Evolutionary conservation across 805 yeast genomes (phyloP), one percentile per base, ranked within the genome.

Genomic region (Hanseniaspora guilliermondii): DNA sequence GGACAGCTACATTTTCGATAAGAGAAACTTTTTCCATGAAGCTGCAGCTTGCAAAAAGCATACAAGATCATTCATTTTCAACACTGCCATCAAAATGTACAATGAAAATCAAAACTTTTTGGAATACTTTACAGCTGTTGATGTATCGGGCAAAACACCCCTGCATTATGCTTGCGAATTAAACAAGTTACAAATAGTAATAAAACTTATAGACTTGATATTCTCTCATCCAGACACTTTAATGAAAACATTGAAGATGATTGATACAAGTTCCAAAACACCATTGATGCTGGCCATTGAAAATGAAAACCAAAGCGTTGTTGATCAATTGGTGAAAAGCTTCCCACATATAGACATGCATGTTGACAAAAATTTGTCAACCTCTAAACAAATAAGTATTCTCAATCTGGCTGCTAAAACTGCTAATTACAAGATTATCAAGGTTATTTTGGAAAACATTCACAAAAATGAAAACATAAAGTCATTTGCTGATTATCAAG

Each of bases 381-480:
- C 87, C 63, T 69, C 82, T 47, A 45, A 44, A 32, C 49, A 41
- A 22, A 44, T 48, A 27, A 41, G 37, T 27, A 87, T 91, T 0
- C 73, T 93, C 47, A 87, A 86, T 62, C 79, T 85, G 63, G 96
- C 97, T 1, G 93, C 97, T 68, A 83, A 84, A 62, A 77, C 78
- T 57, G 96, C 96, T 14, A 80, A 86, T 61, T 77, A 74, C 58
- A 78, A 79, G 49, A 83, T 86, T 9, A 83, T 87, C 17, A 76
- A 81, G 59, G 70, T 80, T 54, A 68, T 88, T 12, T 68, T 89
- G 39, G 70, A 75, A 14, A 60, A 58, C 35, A 63, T 69, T 62
- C 30, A 36, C 24, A 42, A 41, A 30, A 41, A 44, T 21, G 17
- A 27, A 7, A 42, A 64, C 30, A 53, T 58, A 2, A 36, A 61